A percentile compares a stretch with the other conserved stretches of the same genome.
Conservation (phyloP, 169 alveolate genomes). For the Plasmodium coatneyi region DNA sequence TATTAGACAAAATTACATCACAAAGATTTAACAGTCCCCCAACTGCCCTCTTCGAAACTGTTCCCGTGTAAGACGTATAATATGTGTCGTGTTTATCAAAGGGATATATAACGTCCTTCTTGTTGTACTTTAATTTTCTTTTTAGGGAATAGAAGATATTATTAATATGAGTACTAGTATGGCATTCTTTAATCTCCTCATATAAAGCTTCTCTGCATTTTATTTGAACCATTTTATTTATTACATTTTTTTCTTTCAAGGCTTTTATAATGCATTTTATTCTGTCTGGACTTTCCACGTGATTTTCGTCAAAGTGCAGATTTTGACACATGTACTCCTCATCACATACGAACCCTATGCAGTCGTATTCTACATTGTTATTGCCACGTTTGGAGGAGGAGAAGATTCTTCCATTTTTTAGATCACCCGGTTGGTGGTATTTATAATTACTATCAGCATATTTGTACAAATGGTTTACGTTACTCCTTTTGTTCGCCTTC, state of each 20-base stretch:
- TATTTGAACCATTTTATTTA: constrained; percentile 70
- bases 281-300: constrained; percentile 47
- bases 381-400: neutral
- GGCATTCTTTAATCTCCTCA: constrained; percentile 63
- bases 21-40: constrained; percentile 77
- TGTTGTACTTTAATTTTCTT: constrained; percentile 50
- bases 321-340: constrained; percentile 54
- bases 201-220: constrained; percentile 56
- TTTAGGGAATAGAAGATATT: constrained; percentile 49
- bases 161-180: constrained; percentile 38
- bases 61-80: constrained; percentile 76
- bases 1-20: constrained; percentile 57
- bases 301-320: constrained; percentile 43
- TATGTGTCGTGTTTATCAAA: constrained; percentile 77
- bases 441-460: neutral
- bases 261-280: constrained; percentile 42
- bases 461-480: neutral
- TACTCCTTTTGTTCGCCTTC: neutral
- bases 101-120: constrained; percentile 43
- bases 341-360: constrained; percentile 67
- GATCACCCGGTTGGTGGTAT: neutral
- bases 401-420: neutral
- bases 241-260: constrained; percentile 50
- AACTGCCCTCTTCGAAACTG: constrained; percentile 80
- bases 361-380: constrained; percentile 29